Base-by-base conservation (phyloP, 192 early-diverging fungal species). In the Backusella tuberculispora region DNA sequence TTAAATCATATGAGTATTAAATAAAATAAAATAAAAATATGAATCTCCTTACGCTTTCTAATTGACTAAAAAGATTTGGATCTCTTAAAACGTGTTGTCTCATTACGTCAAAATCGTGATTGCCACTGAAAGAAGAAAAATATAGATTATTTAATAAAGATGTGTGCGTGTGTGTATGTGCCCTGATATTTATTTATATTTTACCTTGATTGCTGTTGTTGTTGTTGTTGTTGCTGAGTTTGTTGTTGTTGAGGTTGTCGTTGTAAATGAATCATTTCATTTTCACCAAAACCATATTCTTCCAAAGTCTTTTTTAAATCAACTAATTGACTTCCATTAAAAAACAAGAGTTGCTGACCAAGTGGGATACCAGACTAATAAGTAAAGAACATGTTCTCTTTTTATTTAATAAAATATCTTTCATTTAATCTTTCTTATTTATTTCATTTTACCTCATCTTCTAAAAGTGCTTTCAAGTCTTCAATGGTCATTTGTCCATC, bases 381-480 rank as follows among this genome's bases (percentile, higher is more conserved):
- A 68, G 37, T 26, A 44, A 63, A 69, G 67, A 56, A 42, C 5
- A 40, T 13, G 17, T 17, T 1, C n/a, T 21, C 14, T 14, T 24
- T 37, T 43, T 26, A 74, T 41, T 44, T 19, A 70, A 63, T 72
- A 34, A 64, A 47, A 40, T 60, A 6, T 1, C 9, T 26, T 8
- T 10, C 45, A 12, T 9, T 34, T 70, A 26, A 19, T 21, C 9
- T 46, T n/a, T n/a, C 40, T 8, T 70, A 7, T 70, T 47, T 45
- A 9, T 29, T 21, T 70, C 6, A 10, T n/a, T 9, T 75, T 85
- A 90, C 89, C 81, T 96, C 93, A n/a, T 84, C 88, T 81, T 97
- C 95, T n/a, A 95, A 85, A 26, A 98, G 85, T 26, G 93, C 95
- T 72, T 88, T 86, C 40, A 97, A 83, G 81, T 93, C 90, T 76